Percentiles rank a stretch among this genome's conserved stretches.
Conservation (phyloP, 108 stramenopile species). For the Cylindrotheca closterium region DNA sequence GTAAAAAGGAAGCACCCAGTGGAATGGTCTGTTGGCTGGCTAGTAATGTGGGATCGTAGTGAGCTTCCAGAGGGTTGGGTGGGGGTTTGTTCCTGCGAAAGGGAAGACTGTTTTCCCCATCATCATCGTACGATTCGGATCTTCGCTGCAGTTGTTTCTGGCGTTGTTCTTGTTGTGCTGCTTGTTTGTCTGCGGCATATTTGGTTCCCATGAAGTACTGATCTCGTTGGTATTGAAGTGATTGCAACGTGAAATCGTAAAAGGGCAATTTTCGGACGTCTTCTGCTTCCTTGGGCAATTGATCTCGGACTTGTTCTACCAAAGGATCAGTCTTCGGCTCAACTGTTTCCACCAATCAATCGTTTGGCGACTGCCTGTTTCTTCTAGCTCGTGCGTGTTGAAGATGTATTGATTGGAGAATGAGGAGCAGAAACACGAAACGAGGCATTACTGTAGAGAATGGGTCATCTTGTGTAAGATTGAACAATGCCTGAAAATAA, state of each 20-base stretch:
- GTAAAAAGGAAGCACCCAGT: constrained; percentile 35
- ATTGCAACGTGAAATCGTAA: constrained; percentile 21
- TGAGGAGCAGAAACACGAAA: no score
- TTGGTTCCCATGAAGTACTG: constrained; percentile 36
- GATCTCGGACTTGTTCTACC: not conserved
- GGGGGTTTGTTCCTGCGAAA: no score
- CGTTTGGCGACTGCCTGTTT: not conserved
- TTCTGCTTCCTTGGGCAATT: constrained; percentile 9
- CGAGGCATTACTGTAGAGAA: no score
- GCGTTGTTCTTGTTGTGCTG: constrained; percentile 8
- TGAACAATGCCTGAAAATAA: no score
- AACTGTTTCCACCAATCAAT: not conserved
- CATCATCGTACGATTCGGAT: constrained; percentile 13
- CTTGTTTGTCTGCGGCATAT: no score
- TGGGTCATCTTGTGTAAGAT: no score
- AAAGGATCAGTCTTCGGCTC: not conserved
- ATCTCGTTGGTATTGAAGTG: constrained; percentile 39
- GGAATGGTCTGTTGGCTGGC: constrained; percentile 31
- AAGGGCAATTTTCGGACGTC: constrained; percentile 25
- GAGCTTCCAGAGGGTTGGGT: no score
- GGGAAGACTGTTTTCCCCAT: no score
- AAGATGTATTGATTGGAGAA: no score
- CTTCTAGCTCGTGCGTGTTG: not conserved
- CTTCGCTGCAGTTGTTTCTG: constrained; percentile 10
- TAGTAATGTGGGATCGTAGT: constrained; percentile 33